Evolutionary conservation across 495 filamentous ascomycete genomes (phyloP), one percentile per base, ranked within the genome.

Genomic region (Copromyces sp.): DNA sequence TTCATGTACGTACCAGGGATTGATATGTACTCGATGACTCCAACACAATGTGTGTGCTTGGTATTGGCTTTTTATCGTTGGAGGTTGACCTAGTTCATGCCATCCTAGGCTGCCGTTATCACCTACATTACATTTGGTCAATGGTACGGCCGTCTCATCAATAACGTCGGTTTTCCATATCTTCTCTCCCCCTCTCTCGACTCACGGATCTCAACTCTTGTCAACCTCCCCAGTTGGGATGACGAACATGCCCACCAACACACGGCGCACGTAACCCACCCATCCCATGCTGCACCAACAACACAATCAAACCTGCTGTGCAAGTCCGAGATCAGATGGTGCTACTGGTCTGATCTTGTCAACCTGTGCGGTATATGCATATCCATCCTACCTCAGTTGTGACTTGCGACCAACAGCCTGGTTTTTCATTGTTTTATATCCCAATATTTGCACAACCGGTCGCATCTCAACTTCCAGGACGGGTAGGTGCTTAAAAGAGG

Each of bases 381-480:
- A 44, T 69, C 29, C 44, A 41, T 29, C 41, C 14, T 38, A 53
- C 68, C 68, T 47, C 35, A 45, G 41, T 29, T 11, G 39, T 40
- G 42, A 39, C 29, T 35, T 72, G 35, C 71, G 45, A 29, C 59
- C 68, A 53, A 32, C 32, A 68, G 53, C 53, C 29, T 61, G 29
- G 53, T 17, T 61, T 61, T 35, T 3, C 6, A 61, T 61, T 61
- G 53, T 29, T 65, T 40, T 65, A 35, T 35, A 65, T 65, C 29
- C 29, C 53, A 35, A 35, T 32, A 65, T 35, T 65, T 61, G 24
- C 53, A 11, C 20, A 32, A 61, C 24, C 32, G 53, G 24, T 61
- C 11, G 53, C 29, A 35, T 65, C 53, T 68, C 9, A 17, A 42
- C 59, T 75, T 75, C 71, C 74, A 59, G 74, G 74, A 75, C 53